Conservation (phyloP, 2,329 filamentous ascomycete species). For the Pseudocercospora cruenta region DNA sequence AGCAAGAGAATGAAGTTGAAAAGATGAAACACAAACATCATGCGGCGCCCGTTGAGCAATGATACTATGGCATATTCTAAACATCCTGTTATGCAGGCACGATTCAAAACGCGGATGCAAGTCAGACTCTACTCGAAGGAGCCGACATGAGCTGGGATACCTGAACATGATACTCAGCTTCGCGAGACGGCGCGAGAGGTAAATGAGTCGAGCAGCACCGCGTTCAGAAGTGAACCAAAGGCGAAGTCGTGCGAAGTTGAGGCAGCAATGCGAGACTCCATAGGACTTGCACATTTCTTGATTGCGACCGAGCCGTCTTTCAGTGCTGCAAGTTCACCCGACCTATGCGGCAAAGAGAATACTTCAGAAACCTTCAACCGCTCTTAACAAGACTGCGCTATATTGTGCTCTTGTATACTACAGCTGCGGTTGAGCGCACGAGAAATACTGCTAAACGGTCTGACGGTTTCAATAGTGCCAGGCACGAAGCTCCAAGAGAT, state of each 20-base stretch:
- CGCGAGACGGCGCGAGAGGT: background rate
- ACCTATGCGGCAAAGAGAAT: background rate
- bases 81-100: background rate
- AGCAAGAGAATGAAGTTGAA: background rate
- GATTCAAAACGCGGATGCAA: background rate
- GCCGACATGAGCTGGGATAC: background rate
- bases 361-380: background rate
- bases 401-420: background rate
- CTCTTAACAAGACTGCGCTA: background rate
- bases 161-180: background rate
- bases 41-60: no score
- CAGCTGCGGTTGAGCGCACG: constrained; percentile 2
- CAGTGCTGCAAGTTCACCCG: background rate
- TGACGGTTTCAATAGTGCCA: background rate
- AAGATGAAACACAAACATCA: background rate
- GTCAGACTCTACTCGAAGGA: background rate
- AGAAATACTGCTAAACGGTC: background rate
- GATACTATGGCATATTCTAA: background rate
- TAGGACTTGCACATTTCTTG: background rate
- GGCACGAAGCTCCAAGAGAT: background rate
- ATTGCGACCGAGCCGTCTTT: background rate
- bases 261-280: no score
- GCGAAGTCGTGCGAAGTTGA: no score
- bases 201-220: background rate
- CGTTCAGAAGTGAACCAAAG: background rate